Evolutionary conservation across 352 stramenopile genomes (phyloP).

Genomic region (Bremia lactucae): DNA sequence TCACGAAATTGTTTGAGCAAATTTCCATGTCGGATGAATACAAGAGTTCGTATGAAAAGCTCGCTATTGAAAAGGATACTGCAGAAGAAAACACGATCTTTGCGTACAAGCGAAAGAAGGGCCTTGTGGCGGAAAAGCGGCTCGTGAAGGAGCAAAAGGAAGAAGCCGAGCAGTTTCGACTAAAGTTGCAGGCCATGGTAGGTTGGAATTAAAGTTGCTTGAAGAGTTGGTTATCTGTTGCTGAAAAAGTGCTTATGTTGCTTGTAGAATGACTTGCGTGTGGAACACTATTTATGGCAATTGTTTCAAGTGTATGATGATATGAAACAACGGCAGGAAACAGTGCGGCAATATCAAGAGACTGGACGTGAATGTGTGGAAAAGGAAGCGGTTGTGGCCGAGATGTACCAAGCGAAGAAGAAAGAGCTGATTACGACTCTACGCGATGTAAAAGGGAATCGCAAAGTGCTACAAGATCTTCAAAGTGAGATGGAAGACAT

Average conservation of each 20-base stretch:
- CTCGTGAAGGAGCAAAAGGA: slow-evolving; percentile 91
- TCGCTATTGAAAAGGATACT: slow-evolving; percentile 87
- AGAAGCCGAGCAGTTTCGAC: slow-evolving; percentile 80
- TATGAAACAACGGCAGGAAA: slow-evolving; percentile 71
- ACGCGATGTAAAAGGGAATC: slow-evolving; percentile 48
- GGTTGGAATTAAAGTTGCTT: not conserved
- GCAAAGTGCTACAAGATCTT: slow-evolving; percentile 61
- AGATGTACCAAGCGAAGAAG: slow-evolving; percentile 58
- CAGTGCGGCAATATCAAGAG: slow-evolving; percentile 43
- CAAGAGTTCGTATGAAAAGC: slow-evolving; percentile 58
- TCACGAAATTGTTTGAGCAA: slow-evolving; percentile 97
- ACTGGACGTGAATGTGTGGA: slow-evolving; percentile 24
- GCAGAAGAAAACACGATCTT: slow-evolving; percentile 91
- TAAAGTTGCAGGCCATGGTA: slow-evolving; percentile 59
- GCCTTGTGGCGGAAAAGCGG: slow-evolving; percentile 86
- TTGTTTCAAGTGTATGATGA: slow-evolving; percentile 92
- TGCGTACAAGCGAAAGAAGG: slow-evolving; percentile 94
- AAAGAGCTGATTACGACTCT: slow-evolving; percentile 46
- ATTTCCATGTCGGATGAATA: slow-evolving; percentile 88
- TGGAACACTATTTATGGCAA: slow-evolving; percentile 94
- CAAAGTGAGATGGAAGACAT: slow-evolving; percentile 82
- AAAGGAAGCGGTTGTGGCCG: slow-evolving; percentile 39
- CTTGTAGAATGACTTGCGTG: slow-evolving; percentile 53
- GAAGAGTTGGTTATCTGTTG: too few species aligned
- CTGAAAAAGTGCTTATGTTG: not conserved